A percentile compares a stretch with the other conserved stretches of the same genome.
Evolutionary conservation across 1,139 yeast species (phyloP).

Genomic region (Magnusiomyces ingens): DNA sequence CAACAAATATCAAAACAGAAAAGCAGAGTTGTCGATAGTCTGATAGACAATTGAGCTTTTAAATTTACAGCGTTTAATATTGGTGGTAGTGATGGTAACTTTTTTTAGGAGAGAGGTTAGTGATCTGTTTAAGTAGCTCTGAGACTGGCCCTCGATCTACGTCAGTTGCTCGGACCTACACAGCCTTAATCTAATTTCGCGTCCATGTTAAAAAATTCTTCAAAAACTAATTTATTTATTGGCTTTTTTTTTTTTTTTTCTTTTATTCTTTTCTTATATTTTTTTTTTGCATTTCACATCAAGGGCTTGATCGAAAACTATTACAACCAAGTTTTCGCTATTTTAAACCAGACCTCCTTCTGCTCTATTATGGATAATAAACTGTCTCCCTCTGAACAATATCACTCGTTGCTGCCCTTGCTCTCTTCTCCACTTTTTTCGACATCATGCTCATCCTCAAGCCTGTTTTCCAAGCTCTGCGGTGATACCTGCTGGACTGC

Average conservation of each 20-base stretch:
- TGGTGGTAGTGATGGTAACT: neutral
- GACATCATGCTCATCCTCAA: too few relatives aligned
- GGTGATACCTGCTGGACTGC: conserved; percentile 52
- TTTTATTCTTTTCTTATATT: neutral
- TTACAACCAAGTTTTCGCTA: neutral
- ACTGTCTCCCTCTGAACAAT: conserved; percentile 29
- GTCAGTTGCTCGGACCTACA: too few relatives aligned
- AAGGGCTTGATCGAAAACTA: neutral
- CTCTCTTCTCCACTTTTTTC: too few relatives aligned
- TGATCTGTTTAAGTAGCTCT: too few relatives aligned
- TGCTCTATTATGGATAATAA: conserved; percentile 3
- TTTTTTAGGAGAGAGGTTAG: neutral
- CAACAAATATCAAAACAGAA: too few relatives aligned
- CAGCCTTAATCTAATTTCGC: too few relatives aligned
- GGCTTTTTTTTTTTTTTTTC: neutral
- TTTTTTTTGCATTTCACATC: neutral
- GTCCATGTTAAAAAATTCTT: too few relatives aligned
- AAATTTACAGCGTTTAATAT: neutral
- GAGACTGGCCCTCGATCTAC: too few relatives aligned
- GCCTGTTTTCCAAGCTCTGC: too few relatives aligned
- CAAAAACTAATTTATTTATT: neutral
- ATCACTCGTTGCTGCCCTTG: too few relatives aligned
- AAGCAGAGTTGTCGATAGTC: too few relatives aligned
- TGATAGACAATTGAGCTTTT: too few relatives aligned
- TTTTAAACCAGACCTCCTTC: neutral